Base-by-base conservation (phyloP, 1,284 basidiomycete species). In the Boletus chippewaensis region DNA sequence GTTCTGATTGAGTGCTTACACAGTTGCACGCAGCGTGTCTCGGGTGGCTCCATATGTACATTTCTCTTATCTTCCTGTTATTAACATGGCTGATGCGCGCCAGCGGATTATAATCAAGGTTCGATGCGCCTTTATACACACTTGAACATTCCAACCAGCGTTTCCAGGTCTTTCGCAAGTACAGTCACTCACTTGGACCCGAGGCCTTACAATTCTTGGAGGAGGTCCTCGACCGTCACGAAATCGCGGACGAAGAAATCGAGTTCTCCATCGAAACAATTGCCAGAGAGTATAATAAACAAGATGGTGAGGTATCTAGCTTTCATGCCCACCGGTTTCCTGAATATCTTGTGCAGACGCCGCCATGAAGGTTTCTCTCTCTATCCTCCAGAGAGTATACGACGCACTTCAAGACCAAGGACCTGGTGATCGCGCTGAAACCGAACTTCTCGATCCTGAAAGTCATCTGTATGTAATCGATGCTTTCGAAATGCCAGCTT, bases 401-500 rank as follows among this genome's bases (percentile, higher is more conserved):
- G 84, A 91, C 52, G 72, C 79, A 4, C 76, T 96, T 49, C 87
- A 92, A 65, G 80, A 85, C 45, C 81, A 83, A 58, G 84, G 79
- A 12, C 77, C 83, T 54, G 67, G 74, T n/a, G 75, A 77, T 39
- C 69, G 66, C 20, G 77, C 76, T 32, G 71, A 73, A 52, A 76
- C 78, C 36, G 84, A 89, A 26, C 70, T 82, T 22, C 75, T 94
- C 22, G 92, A 96, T 57, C 84, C 91, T 7, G 87, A 94, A 42
- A 81, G 80, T 22, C 91, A 95, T 66, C 74, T 99, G 43, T 82
- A 83, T 57, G 76, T 98, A 52, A 75, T 98, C 32, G 84, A 96
- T 65, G 86, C 95, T 10, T 97, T 95, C 60, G 87, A 94, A 34
- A 96, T 98, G 91, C 95, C 95, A 0, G 73, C 84, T 9, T 90